Base-by-base conservation (phyloP, 495 filamentous ascomycete species). In the Glonium stellatum region DNA sequence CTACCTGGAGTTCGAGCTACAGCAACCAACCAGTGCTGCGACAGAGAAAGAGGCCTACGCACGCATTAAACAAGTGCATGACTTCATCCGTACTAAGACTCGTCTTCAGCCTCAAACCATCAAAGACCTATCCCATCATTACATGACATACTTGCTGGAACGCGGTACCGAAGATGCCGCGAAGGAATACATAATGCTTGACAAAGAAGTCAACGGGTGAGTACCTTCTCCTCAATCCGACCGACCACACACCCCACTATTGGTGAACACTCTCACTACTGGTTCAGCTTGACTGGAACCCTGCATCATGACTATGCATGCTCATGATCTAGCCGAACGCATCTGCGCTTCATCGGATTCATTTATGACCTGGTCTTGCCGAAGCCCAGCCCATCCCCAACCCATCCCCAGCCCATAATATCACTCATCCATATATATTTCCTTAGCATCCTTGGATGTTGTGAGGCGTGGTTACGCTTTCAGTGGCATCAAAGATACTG, bases 1-100 rank as follows among this genome's bases (percentile, higher is more conserved):
- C 70, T 99, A 89, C 73, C 80, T 97, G 11, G 76, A 84, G 54
- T 96, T 99, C 63, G 93, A 99, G 76, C 77, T 95, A 42, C 84
- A 88, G 39, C 95, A 97, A 68, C 87, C 90, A 9, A 90, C 88
- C 2, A 87, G 77, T 57, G 72, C 76, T 0, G 80, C 79, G 36
- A 80, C 80, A 1, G 89, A 95, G 65, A 49, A 72, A 0, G 75
- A 80, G 55, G 86, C 90, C 53, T 85, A 86, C 48, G 79, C 82
- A 53, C 84, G 84, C 22, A 86, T 97, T 69, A 89, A 89, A 71
- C 78, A 84, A 39, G 87, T 99, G n/a, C 78, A 88, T 63, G 79
- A 88, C 39, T 84, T 92, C 62, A 79, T 97, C 58, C 81, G 86
- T 21, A 77, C 78, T 49, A 89, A 89, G 77, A 91, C 87, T 58